Percentiles rank a stretch among this genome's conserved stretches.
These are phyloP conservation scores for Dioscorea alata DNA, from an alignment of 106 monocot genomes.

Conservation along the genomic window DNA sequence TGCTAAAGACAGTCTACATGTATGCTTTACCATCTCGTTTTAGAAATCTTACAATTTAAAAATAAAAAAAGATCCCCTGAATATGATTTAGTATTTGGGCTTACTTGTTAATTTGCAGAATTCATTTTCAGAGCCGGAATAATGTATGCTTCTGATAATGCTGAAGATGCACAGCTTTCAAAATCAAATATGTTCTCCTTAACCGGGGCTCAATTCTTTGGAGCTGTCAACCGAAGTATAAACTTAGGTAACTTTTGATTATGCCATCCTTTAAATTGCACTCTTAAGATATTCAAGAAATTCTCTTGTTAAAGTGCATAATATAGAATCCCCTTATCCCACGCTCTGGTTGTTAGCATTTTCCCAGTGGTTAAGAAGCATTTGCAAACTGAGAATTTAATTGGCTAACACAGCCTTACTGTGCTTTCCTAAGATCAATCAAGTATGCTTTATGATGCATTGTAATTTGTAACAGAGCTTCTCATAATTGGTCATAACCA, in stretches of 20 bases:
- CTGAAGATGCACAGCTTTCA: constrained; percentile 30
- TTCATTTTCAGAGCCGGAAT: constrained; percentile 87
- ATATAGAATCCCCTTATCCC: too few species aligned
- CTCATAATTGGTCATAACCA: too few species aligned
- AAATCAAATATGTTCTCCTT: constrained; percentile 89
- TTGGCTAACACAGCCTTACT: too few species aligned
- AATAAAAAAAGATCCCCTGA: neutral
- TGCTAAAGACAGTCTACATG: neutral
- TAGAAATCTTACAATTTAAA: too few species aligned
- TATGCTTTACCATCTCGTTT: neutral
- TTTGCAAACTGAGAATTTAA: too few species aligned
- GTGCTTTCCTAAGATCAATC: too few species aligned
- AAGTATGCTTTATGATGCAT: too few species aligned
- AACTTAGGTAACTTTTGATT: constrained; percentile 48
- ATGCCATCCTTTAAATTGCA: neutral
- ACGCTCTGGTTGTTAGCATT: too few species aligned
- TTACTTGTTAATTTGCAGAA: constrained; percentile 63
- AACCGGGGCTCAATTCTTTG: constrained; percentile 64
- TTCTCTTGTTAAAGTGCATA: too few species aligned
- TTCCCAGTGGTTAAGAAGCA: too few species aligned
- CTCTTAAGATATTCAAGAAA: too few species aligned
- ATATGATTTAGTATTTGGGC: constrained; percentile 7
- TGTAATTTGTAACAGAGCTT: too few species aligned
- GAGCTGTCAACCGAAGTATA: constrained; percentile 71
- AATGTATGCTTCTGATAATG: constrained; percentile 63